phyloP scores from a whole-genome alignment of 2,329 filamentous ascomycete species.

The Fusarium virguliforme region DNA sequence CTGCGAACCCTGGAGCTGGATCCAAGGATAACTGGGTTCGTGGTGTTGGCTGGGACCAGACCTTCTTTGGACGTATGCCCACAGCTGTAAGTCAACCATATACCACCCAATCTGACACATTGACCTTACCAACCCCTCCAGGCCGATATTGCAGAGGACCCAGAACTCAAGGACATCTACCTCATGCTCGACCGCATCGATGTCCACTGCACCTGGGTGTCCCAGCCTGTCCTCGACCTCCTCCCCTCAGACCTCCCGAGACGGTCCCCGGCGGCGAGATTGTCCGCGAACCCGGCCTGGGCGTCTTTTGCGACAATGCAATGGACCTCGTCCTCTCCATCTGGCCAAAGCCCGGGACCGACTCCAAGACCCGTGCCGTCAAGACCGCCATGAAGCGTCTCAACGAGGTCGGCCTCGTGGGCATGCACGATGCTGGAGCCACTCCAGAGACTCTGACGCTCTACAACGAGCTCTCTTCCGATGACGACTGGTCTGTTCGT shows the following conservation, averaged over 20 bases:
- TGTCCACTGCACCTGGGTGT: constrained; percentile 80
- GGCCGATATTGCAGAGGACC: constrained; percentile 70
- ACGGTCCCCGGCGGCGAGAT: constrained; percentile 76
- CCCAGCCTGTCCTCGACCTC: constrained; percentile 73
- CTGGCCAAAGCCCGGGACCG: constrained; percentile 70
- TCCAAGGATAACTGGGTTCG: constrained; percentile 73
- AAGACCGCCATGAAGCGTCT: constrained; percentile 74
- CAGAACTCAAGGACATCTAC: constrained; percentile 69
- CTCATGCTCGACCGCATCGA: constrained; percentile 81
- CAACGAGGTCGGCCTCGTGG: constrained; percentile 77
- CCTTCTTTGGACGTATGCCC: constrained; percentile 75
- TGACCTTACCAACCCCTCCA: constrained; percentile 45
- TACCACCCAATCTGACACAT: background rate
- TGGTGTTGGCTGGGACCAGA: constrained; percentile 81
- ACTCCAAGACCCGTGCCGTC: constrained; percentile 70
- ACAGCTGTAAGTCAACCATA: constrained; percentile 66
- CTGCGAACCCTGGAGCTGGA: constrained; percentile 66
- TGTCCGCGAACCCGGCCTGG: constrained; percentile 72
- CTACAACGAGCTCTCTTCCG: constrained; percentile 66
- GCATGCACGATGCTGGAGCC: constrained; percentile 79
- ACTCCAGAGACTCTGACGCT: constrained; percentile 69
- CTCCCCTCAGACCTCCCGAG: constrained; percentile 68
- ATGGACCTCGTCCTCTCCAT: constrained; percentile 73
- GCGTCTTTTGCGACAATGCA: constrained; percentile 82
- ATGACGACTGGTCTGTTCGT: constrained; percentile 71